A percentile compares a stretch with the other conserved stretches of the same genome.
Conservation (phyloP, 2,329 filamentous ascomycete species). For the Penicillium aurantiogriseum region DNA sequence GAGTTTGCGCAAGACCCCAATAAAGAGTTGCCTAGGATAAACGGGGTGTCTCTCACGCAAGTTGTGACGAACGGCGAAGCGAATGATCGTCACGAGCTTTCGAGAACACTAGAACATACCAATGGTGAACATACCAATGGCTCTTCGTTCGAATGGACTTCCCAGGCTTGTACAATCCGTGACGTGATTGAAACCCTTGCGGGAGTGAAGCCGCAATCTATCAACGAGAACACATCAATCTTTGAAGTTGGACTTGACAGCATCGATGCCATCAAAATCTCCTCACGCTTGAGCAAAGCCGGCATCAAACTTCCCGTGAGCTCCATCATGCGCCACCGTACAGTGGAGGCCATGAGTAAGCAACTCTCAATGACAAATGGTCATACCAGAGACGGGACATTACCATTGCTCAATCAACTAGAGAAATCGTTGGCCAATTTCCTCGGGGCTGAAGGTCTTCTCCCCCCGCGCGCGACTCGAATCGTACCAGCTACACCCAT, state of each 20-base stretch:
- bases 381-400: conserved; percentile 24
- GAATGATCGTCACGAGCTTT: background rate
- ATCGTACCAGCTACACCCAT: conserved; percentile 75
- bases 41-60: conserved; percentile 5
- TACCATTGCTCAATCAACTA: conserved; percentile 15
- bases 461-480: conserved; percentile 51
- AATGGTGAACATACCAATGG: background rate
- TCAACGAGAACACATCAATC: conserved; percentile 63
- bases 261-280: conserved; percentile 84
- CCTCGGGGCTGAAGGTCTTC: conserved; percentile 35
- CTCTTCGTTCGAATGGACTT: conserved; percentile 58
- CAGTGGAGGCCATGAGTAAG: conserved; percentile 60
- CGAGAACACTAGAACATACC: background rate
- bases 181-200: conserved; percentile 64
- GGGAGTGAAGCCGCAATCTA: conserved; percentile 48
- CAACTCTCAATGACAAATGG: conserved; percentile 19
- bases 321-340: conserved; percentile 70
- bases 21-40: conserved; percentile 15
- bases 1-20: conserved; percentile 36
- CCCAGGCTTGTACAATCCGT: conserved; percentile 54
- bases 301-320: conserved; percentile 67
- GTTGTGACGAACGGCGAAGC: conserved; percentile 3
- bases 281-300: conserved; percentile 64
- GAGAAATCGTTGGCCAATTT: conserved; percentile 40
- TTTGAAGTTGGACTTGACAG: conserved; percentile 86